phyloP scores from a whole-genome alignment of 148 eudicot species.

The Rhododendron henanense region DNA sequence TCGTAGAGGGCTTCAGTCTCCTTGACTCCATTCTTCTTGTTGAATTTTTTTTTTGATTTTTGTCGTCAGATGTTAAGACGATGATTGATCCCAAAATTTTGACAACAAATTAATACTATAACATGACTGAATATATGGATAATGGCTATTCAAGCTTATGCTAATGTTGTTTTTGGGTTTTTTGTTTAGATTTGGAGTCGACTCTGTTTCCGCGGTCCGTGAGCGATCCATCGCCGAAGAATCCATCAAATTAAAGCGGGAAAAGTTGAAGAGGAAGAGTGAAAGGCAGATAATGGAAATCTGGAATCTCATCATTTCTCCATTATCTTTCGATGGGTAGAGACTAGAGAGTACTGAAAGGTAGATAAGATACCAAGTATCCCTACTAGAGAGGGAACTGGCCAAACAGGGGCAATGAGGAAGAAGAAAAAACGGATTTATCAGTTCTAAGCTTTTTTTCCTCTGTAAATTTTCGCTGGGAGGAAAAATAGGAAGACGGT shows the following conservation, averaged over 20 bases:
- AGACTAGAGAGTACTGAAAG: too few relatives aligned
- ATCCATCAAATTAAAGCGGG: background rate
- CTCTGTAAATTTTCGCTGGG: background rate
- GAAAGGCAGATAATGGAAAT: background rate
- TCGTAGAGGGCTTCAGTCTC: too few relatives aligned
- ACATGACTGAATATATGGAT: too few relatives aligned
- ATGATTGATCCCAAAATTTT: too few relatives aligned
- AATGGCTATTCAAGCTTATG: background rate
- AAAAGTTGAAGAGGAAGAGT: background rate
- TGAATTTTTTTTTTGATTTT: too few relatives aligned
- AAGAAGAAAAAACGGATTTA: too few relatives aligned
- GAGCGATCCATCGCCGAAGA: conserved; percentile 31
- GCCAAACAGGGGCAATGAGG: background rate
- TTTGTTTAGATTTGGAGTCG: conserved; percentile 11
- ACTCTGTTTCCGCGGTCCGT: conserved; percentile 26
- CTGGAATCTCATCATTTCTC: background rate
- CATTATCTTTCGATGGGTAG: background rate
- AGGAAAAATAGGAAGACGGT: background rate
- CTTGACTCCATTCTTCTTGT: too few relatives aligned
- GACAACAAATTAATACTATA: too few relatives aligned
- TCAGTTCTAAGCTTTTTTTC: background rate
- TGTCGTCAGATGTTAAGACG: too few relatives aligned
- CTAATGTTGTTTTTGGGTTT: background rate
- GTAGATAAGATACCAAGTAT: too few relatives aligned
- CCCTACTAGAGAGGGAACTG: background rate